Conservation (phyloP, 2,329 filamentous ascomycete genomes). For the Fusarium redolens region DNA sequence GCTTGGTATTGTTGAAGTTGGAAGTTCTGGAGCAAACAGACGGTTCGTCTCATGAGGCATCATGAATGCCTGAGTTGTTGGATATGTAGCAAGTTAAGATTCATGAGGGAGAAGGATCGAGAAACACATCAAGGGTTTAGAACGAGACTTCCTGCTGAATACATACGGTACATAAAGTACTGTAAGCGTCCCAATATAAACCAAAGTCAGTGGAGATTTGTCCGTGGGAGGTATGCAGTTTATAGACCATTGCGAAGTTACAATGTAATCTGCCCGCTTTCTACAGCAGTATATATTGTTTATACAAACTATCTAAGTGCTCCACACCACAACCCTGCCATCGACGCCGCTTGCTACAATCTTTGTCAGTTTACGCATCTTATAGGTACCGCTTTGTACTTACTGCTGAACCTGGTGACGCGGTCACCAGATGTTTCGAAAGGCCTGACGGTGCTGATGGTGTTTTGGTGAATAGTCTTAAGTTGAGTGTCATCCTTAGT, state of each 20-base stretch:
- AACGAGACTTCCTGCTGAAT: background rate
- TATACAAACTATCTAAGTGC: conserved; percentile 58
- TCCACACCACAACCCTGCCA: conserved; percentile 84
- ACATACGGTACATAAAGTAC: background rate
- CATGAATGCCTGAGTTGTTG: background rate
- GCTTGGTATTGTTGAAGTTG: background rate
- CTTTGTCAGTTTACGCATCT: conserved; percentile 42
- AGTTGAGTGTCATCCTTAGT: conserved; percentile 91
- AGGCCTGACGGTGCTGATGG: conserved; percentile 83
- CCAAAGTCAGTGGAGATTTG: background rate
- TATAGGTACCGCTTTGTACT: conserved; percentile 54
- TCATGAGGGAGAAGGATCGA: background rate
- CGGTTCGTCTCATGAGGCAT: background rate
- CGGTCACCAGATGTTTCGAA: conserved; percentile 74
- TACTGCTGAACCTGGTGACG: conserved; percentile 88
- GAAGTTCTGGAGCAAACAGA: background rate
- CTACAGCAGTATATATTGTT: background rate
- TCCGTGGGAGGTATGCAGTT: background rate
- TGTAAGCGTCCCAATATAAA: background rate
- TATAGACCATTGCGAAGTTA: background rate
- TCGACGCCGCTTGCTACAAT: conserved; percentile 80
- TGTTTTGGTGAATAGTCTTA: conserved; percentile 97
- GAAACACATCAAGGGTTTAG: background rate
- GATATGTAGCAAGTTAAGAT: background rate
- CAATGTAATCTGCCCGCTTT: conserved; percentile 3